phyloP scores from a whole-genome alignment of 2,329 filamentous ascomycete species.

The Hypoxylon sp. region DNA sequence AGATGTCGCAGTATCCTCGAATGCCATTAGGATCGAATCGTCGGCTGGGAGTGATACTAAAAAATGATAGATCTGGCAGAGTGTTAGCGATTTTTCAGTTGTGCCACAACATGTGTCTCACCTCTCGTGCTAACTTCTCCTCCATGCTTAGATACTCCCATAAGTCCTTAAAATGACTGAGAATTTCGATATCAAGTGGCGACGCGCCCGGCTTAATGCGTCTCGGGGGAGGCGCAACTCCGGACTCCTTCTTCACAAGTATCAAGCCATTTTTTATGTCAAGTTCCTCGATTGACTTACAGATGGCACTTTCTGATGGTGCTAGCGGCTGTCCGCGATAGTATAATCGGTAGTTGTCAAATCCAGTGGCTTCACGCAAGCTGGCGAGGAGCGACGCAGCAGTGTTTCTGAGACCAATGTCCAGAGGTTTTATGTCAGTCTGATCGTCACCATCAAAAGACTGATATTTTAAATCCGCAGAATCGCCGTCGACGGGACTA shows the following conservation, averaged over 20 bases:
- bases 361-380: conserved; percentile 78
- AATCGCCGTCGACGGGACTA: conserved; percentile 71
- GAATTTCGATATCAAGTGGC: conserved; percentile 81
- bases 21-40: conserved; percentile 70
- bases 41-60: conserved; percentile 79
- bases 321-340: conserved; percentile 76
- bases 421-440: conserved; percentile 72
- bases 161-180: conserved; percentile 85
- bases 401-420: conserved; percentile 79
- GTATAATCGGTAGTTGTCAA: conserved; percentile 81
- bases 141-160: conserved; percentile 85
- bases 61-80: conserved; percentile 75
- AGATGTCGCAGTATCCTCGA: conserved; percentile 68
- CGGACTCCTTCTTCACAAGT: conserved; percentile 73
- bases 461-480: conserved; percentile 79
- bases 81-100: conserved; percentile 17
- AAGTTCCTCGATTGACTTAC: conserved; percentile 77
- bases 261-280: conserved; percentile 75
- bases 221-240: conserved; percentile 59
- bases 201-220: conserved; percentile 67
- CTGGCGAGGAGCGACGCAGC: conserved; percentile 77
- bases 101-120: conserved; percentile 53
- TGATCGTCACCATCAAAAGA: conserved; percentile 74
- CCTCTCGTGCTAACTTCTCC: conserved; percentile 77
- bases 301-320: conserved; percentile 70